A percentile compares a stretch with the other conserved stretches of the same genome.
Conservation (phyloP, 176 grass and related monocot species). For the Puccinellia tenuiflora region DNA sequence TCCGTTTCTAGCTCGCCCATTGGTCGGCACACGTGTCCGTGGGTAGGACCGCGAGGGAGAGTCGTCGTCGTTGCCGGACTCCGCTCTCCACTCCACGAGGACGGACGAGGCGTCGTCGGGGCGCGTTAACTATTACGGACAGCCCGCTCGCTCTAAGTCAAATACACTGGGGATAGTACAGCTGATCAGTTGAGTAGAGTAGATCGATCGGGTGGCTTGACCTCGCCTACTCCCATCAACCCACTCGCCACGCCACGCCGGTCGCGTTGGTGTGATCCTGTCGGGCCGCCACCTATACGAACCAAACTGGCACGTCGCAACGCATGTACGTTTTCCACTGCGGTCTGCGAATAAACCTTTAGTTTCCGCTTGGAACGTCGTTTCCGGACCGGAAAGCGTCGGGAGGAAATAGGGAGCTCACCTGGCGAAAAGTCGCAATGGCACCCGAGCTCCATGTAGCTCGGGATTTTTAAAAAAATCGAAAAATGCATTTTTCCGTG, state of each 20-base stretch:
- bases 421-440: too few species aligned
- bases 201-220: not conserved
- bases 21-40: not conserved
- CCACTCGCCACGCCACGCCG: not conserved
- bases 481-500: too few species aligned
- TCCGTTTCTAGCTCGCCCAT: not conserved
- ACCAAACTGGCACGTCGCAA: not conserved
- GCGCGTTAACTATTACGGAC: constrained; percentile 15
- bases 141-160: not conserved
- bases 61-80: not conserved
- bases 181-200: not conserved
- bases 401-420: too few species aligned
- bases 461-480: too few species aligned
- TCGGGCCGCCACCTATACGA: not conserved
- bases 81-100: constrained; percentile 18
- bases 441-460: too few species aligned
- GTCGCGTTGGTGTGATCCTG: not conserved
- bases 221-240: not conserved
- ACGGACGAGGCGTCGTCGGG: not conserved
- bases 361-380: too few species aligned
- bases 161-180: not conserved
- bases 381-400: too few species aligned
- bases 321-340: too few species aligned
- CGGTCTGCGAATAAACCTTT: too few species aligned
- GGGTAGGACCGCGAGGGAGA: not conserved